A percentile compares a stretch with the other conserved stretches of the same genome.
Conservation (phyloP, 2,329 filamentous ascomycete genomes). For the Talaromyces marneffei region DNA sequence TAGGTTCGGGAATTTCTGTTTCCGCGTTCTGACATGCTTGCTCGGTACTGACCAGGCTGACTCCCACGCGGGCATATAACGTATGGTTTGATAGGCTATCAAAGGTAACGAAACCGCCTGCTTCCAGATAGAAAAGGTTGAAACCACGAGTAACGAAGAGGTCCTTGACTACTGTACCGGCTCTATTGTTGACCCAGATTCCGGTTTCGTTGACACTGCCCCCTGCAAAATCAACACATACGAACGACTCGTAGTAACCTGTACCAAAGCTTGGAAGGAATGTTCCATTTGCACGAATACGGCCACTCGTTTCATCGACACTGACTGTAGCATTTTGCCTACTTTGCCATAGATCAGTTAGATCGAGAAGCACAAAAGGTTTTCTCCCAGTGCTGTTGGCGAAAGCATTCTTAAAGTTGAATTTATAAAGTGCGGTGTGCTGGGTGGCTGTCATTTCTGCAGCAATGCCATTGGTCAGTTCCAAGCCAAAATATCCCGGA, state of each 20-base stretch:
- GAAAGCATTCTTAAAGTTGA: slow-evolving; percentile 49
- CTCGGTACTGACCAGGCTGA: slow-evolving; percentile 60
- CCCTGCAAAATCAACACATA: slow-evolving; percentile 61
- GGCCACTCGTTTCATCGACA: slow-evolving; percentile 49
- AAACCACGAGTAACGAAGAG: slow-evolving; percentile 51
- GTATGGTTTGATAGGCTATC: slow-evolving; percentile 42
- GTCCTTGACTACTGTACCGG: slow-evolving; percentile 46
- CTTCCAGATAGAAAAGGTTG: slow-evolving; percentile 49
- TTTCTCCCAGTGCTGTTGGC: slow-evolving; percentile 27
- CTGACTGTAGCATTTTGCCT: slow-evolving; percentile 53
- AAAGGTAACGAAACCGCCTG: slow-evolving; percentile 59
- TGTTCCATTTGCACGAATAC: slow-evolving; percentile 54
- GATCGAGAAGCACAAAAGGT: slow-evolving; percentile 58
- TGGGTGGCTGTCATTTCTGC: slow-evolving; percentile 60
- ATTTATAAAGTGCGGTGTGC: slow-evolving; percentile 58
- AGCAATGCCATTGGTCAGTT: slow-evolving; percentile 49
- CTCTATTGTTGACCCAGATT: slow-evolving; percentile 56
- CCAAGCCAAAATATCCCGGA: slow-evolving; percentile 59
- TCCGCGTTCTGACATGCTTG: slow-evolving; percentile 63
- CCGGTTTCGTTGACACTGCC: slow-evolving; percentile 52
- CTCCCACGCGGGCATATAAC: slow-evolving; percentile 57
- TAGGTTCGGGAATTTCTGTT: slow-evolving; percentile 50
- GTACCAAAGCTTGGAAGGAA: slow-evolving; percentile 60
- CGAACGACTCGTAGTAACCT: slow-evolving; percentile 54
- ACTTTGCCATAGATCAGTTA: slow-evolving; percentile 57